These are phyloP conservation scores for Blepharisma japonicum DNA, from an alignment of 73 alveolate species.

Conservation along the genomic window DNA sequence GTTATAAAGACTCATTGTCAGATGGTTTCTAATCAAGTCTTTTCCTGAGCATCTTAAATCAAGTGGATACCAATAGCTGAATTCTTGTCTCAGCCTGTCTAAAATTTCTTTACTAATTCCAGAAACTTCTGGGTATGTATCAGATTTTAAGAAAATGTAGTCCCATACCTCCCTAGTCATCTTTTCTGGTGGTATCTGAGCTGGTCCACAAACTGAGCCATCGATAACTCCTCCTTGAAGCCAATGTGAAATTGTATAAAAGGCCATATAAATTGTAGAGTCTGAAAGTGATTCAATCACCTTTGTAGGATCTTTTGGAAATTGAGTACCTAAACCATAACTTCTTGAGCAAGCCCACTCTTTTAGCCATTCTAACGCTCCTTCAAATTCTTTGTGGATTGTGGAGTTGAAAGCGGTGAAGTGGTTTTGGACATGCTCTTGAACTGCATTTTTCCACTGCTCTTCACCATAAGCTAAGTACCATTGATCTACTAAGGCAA, in stretches of 20 bases:
- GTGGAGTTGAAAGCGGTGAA: constrained; percentile 86
- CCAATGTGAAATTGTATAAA: constrained; percentile 96
- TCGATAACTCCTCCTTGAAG: constrained; percentile 84
- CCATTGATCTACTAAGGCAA: constrained; percentile 99
- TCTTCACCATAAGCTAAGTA: constrained; percentile 94
- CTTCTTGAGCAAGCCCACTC: constrained; percentile 99
- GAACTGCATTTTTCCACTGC: constrained; percentile 85
- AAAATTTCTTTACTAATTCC: constrained; percentile 72
- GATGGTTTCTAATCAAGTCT: constrained; percentile 97
- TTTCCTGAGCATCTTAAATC: constrained; percentile 98
- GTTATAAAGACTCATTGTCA: constrained; percentile 96
- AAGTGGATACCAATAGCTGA: constrained; percentile 98
- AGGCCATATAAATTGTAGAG: constrained; percentile 99
- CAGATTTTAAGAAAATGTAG: constrained; percentile 84
- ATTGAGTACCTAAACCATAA: constrained; percentile 96
- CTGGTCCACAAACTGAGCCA: constrained; percentile 71
- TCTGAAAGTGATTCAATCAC: constrained; percentile 98
- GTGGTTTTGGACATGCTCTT: constrained; percentile 77
- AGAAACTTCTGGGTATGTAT: constrained; percentile 62
- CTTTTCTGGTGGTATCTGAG: constrained; percentile 78
- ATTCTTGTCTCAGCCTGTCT: constrained; percentile 86
- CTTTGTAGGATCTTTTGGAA: constrained; percentile 95
- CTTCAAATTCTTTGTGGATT: constrained; percentile 83
- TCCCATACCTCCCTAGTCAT: constrained; percentile 96
- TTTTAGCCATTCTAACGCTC: constrained; percentile 94